These are phyloP conservation scores for Actinomortierella wolfii DNA, from an alignment of 371 early-diverging fungal species.

Conservation along the genomic window DNA sequence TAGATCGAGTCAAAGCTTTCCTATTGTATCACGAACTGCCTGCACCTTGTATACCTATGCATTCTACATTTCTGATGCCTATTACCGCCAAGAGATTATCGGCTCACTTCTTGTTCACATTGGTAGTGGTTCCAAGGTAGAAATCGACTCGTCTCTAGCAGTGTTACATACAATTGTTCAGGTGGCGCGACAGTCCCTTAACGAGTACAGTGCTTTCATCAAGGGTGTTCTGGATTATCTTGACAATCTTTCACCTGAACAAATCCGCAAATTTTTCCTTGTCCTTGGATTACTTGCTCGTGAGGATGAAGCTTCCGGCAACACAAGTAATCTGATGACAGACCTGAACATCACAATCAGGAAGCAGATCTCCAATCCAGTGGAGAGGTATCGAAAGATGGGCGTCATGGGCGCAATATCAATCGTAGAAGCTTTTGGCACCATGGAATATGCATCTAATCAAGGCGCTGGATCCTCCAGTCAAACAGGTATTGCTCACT, in stretches of 20 bases:
- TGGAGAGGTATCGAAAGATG: constrained; percentile 72
- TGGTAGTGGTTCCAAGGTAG: constrained; percentile 72
- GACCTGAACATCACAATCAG: constrained; percentile 80
- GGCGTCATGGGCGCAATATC: constrained; percentile 81
- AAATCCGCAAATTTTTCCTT: constrained; percentile 72
- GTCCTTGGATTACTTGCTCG: constrained; percentile 70
- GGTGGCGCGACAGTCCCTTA: constrained; percentile 52
- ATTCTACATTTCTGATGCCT: constrained; percentile 63
- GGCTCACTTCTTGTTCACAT: constrained; percentile 82
- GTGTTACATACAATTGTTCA: constrained; percentile 62
- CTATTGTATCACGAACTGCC: constrained; percentile 52
- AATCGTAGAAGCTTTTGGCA: constrained; percentile 68
- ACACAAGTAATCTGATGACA: constrained; percentile 50
- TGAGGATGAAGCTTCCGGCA: constrained; percentile 45
- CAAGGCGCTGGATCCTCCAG: constrained; percentile 26
- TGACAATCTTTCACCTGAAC: constrained; percentile 68
- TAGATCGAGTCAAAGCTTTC: constrained; percentile 57
- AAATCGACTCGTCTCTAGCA: constrained; percentile 70
- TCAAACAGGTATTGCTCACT: constrained; percentile 8
- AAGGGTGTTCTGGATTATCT: constrained; percentile 82
- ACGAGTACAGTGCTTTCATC: constrained; percentile 71
- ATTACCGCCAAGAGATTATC: constrained; percentile 78
- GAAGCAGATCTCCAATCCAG: constrained; percentile 79
- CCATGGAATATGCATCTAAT: constrained; percentile 28
- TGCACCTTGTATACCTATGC: constrained; percentile 55